Conservation (phyloP, 257 asterid species). For the Solanum medicagineum region DNA sequence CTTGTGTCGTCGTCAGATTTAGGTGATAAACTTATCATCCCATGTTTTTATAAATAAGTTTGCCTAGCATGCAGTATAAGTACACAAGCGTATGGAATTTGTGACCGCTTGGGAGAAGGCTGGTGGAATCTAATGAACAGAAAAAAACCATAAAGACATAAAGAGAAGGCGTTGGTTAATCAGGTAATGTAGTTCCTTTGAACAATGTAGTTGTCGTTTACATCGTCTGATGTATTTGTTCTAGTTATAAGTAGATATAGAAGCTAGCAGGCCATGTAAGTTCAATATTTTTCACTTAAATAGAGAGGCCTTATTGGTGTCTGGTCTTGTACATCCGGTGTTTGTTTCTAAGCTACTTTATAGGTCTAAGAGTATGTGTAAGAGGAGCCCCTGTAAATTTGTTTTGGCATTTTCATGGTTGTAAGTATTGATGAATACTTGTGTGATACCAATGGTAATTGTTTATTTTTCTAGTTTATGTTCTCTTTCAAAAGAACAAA, state of each 20-base stretch:
- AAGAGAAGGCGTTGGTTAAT: background rate
- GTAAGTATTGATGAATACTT: background rate
- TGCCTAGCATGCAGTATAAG: background rate
- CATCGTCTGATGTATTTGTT: background rate
- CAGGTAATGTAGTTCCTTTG: background rate
- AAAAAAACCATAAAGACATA: background rate
- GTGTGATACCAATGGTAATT: background rate
- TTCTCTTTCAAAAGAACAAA: background rate
- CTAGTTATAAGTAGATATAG: background rate
- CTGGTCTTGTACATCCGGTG: background rate
- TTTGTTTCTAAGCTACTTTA: background rate
- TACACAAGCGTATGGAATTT: background rate
- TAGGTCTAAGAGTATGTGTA: background rate
- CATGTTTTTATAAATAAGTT: background rate
- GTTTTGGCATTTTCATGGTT: background rate
- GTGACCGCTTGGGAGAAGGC: background rate
- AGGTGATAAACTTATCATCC: background rate
- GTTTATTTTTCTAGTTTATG: background rate
- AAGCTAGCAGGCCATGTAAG: background rate
- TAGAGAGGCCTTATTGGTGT: background rate
- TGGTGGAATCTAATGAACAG: background rate
- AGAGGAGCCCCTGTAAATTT: background rate
- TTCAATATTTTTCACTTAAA: background rate
- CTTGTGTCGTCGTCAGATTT: slow-evolving; percentile 22
- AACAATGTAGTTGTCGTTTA: background rate